Conservation (phyloP, 345 rosid species). For the Pelargonium nanum region DNA sequence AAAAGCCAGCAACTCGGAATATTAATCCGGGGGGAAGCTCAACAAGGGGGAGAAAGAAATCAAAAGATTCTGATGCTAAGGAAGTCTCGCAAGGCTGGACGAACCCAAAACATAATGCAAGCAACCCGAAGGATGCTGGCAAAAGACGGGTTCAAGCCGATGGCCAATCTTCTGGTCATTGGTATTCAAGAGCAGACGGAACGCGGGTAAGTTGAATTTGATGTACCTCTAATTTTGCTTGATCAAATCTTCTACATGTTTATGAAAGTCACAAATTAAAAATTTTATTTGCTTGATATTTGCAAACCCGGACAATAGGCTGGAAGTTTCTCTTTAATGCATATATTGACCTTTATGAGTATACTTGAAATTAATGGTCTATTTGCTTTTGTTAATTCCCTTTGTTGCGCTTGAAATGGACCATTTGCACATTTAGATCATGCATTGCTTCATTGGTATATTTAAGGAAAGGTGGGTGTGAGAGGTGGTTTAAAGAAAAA, state of each 20-base stretch:
- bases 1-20: constrained; percentile 22
- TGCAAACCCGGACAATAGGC: neutral
- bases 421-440: too few species aligned
- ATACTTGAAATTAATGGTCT: neutral
- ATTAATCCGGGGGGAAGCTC: constrained; percentile 24
- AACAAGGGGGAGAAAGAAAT: constrained; percentile 32
- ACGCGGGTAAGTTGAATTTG: constrained; percentile 43
- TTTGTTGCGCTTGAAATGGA: neutral
- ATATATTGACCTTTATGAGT: too few species aligned
- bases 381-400: neutral
- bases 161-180: constrained; percentile 50
- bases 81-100: constrained; percentile 41
- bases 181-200: constrained; percentile 80
- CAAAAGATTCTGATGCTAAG: constrained; percentile 26
- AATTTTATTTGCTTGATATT: neutral
- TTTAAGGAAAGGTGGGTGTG: too few species aligned
- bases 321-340: neutral
- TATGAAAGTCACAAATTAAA: neutral
- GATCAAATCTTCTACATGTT: neutral
- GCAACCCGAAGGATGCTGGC: constrained; percentile 61
- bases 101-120: constrained; percentile 37
- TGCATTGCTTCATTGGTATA: neutral
- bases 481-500: neutral
- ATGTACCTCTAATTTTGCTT: neutral
- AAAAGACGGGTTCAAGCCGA: constrained; percentile 64